Evolutionary conservation across 495 filamentous ascomycete genomes (phyloP), one percentile per base, ranked within the genome.

Genomic region (Aspergillus homomorphus): DNA sequence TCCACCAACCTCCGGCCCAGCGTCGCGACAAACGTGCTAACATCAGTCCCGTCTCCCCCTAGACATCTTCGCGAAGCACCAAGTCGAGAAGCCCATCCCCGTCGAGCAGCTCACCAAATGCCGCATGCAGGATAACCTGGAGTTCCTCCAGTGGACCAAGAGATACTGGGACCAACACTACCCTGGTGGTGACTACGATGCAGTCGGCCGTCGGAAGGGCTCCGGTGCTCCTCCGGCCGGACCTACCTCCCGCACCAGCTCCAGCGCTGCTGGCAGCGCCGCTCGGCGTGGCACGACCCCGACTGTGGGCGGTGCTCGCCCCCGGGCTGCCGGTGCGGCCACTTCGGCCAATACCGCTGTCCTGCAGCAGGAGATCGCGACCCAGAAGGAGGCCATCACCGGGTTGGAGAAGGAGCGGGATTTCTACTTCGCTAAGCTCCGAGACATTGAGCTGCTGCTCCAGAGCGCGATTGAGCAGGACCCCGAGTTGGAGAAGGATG

Each of bases 81-180:
- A 81, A 38, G 84, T 98, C 72, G 91, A 97, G 54, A 90, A 90
- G 64, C 85, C 86, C 22, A 84, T 98, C 60, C 92, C 91, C 62
- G 88, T 97, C 65, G 86, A 96, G 72, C 77, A 83, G 62, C 87
- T 98, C 56, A 82, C 91, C 62, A 98, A 97, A 75, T 98, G 94
- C 82, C 96, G 95, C 78, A 98, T 98, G 90, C 94, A 98, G 77
- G 94, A 98, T 72, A 98, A 98, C 78, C 91, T 98, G 60, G 95
- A 97, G 69, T 98, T 98, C 74, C 84, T 98, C 33, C 94, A 98
- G 78, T 98, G 90, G 90, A 86, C 83, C 53, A 98, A 98, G 83
- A 78, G 81, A 62, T 96, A 91, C 77, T 98, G 94, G 94, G 95
- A 98, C 69, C 92, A 96, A 69, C 91, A 97, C 81, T 98, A 88